Evolutionary conservation across 805 yeast genomes (phyloP).

Genomic region (Wickerhamomyces silvicola): DNA sequence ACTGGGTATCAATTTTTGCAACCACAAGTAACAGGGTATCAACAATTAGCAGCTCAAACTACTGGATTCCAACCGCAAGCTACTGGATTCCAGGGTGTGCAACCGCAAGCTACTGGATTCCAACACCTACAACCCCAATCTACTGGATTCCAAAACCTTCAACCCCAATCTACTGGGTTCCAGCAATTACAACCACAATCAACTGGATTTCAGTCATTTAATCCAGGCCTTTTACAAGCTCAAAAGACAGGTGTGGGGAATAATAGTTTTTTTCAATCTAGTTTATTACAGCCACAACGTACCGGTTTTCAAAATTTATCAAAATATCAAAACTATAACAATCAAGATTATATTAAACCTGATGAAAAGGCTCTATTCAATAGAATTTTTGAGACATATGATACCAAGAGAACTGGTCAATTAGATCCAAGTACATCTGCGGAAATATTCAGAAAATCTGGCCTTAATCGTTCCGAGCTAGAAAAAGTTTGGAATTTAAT

Average conservation of each 20-base stretch:
- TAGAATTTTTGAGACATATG: slow-evolving; percentile 86
- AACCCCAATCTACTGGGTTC: slow-evolving; percentile 23
- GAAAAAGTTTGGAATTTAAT: slow-evolving; percentile 89
- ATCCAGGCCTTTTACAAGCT: slow-evolving; percentile 39
- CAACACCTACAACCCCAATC: slow-evolving; percentile 31
- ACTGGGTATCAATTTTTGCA: too few species aligned
- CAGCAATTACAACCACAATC: slow-evolving; percentile 23
- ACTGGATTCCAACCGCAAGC: slow-evolving; percentile 41
- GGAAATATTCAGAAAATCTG: slow-evolving; percentile 83
- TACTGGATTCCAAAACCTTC: slow-evolving; percentile 29
- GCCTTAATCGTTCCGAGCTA: slow-evolving; percentile 75
- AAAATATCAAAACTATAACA: slow-evolving; percentile 23
- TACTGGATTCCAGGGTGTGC: slow-evolving; percentile 37
- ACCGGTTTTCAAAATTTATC: slow-evolving; percentile 25
- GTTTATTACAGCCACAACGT: slow-evolving; percentile 24
- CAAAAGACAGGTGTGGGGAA: slow-evolving; percentile 59
- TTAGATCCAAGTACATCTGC: slow-evolving; percentile 80
- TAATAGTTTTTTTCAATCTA: slow-evolving; percentile 31
- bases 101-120: slow-evolving; percentile 35
- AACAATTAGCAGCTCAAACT: slow-evolving; percentile 21
- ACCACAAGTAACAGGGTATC: slow-evolving; percentile 20
- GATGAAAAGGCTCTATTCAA: slow-evolving; percentile 85
- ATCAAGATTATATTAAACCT: slow-evolving; percentile 67
- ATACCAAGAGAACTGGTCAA: slow-evolving; percentile 55
- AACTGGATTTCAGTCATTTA: slow-evolving; percentile 23